A percentile compares a stretch with the other conserved stretches of the same genome.
Conservation (phyloP, 2,329 filamentous ascomycete genomes). For the Diaporthe aspalathi region DNA sequence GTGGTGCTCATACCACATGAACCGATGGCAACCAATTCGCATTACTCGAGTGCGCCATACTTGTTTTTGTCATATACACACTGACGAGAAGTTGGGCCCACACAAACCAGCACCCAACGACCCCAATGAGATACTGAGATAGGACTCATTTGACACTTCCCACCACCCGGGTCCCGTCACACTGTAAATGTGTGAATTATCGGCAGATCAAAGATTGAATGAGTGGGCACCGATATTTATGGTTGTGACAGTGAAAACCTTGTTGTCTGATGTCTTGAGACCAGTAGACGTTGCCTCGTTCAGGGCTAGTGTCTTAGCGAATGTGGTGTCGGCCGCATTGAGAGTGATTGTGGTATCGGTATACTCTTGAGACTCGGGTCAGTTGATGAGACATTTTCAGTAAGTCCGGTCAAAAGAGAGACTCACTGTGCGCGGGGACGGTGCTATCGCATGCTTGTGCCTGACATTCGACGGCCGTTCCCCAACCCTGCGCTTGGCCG, state of each 20-base stretch:
- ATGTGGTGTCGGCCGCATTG: constrained; percentile 15
- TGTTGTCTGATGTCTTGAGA: constrained; percentile 14
- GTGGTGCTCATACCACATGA: not conserved
- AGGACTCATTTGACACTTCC: not conserved
- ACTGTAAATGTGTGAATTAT: not conserved
- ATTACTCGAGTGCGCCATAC: not conserved
- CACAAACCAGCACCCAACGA: not conserved
- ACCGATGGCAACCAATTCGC: too few species aligned
- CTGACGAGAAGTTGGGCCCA: not conserved
- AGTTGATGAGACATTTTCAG: not conserved
- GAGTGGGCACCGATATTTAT: constrained; percentile 16
- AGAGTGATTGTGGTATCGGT: constrained; percentile 11
- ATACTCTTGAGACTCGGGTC: not conserved
- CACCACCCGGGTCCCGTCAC: not conserved
- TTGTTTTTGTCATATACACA: not conserved
- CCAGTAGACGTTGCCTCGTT: constrained; percentile 25
- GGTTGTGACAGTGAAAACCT: not conserved
- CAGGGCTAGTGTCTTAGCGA: constrained; percentile 7
- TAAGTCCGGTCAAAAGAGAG: not conserved
- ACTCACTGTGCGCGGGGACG: constrained; percentile 18
- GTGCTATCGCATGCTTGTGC: constrained; percentile 14
- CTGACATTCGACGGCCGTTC: constrained; percentile 27
- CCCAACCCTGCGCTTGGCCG: constrained; percentile 28
- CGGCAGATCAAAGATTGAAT: constrained; percentile 4
- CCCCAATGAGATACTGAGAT: not conserved